A percentile compares a stretch with the other conserved stretches of the same genome.
phyloP scores from a whole-genome alignment of 345 rosid genomes.

The Geranium brycei region DNA sequence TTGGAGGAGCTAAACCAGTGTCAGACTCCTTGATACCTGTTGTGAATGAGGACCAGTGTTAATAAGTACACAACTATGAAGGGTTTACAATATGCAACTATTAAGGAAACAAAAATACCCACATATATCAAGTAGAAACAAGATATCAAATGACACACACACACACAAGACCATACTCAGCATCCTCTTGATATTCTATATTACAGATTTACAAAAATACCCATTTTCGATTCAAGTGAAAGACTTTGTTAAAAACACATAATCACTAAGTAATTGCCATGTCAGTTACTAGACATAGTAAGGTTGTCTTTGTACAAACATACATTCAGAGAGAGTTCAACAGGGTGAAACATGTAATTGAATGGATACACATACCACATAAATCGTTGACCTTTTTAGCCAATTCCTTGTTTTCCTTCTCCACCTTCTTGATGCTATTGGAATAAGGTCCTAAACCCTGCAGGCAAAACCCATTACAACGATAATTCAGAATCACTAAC shows the following conservation, averaged over 20 bases:
- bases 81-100: background rate
- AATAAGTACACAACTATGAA: background rate
- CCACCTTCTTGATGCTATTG: conserved; percentile 64
- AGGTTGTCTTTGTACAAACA: too few species aligned
- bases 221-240: too few species aligned
- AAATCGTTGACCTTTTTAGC: conserved; percentile 85
- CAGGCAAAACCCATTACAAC: background rate
- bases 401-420: conserved; percentile 84
- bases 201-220: too few species aligned
- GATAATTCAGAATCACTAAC: background rate
- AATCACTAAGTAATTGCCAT: too few species aligned
- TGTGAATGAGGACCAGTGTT: background rate
- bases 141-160: too few species aligned
- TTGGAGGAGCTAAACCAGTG: conserved; percentile 91
- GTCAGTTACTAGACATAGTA: too few species aligned
- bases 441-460: conserved; percentile 97
- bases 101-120: too few species aligned
- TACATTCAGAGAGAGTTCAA: background rate
- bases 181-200: too few species aligned
- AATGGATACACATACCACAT: conserved; percentile 39
- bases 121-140: too few species aligned
- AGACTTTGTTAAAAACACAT: too few species aligned
- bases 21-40: conserved; percentile 94
- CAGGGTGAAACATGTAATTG: background rate
- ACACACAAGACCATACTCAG: too few species aligned